Evolutionary conservation across 2,329 filamentous ascomycete genomes (phyloP), one percentile per base, ranked within the genome.

Genomic region (Aspergillus fischeri): DNA sequence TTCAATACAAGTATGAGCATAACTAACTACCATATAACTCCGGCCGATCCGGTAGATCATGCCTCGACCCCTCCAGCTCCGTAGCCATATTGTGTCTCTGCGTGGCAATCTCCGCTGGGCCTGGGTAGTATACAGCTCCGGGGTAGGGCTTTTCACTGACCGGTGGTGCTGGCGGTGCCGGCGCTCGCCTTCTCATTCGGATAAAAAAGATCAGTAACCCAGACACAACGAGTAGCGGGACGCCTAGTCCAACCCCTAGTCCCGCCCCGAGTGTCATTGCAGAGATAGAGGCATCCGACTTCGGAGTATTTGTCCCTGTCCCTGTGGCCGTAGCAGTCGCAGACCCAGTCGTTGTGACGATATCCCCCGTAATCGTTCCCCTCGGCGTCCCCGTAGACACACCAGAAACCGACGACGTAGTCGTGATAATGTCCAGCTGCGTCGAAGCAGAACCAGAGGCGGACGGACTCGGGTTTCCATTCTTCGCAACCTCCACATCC

Each of bases 401-500:
- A 14, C 29, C 29, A 35, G 32, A 45, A 20, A 8, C 25, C 17
- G 41, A 35, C 17, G 44, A 35, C 2, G 47, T 29, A 4, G 41
- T 24, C 8, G 41, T 44, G 20, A 44, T 5, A 21, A 44, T 44
- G 7, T 44, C 41, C 20, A 3, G 21, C n/a, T 4, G 8, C 9
- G 1, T 11, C 2, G 41, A 44, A 42, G 41, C n/a, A 8, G 38
- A 42, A 9, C 3, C 41, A n/a, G 41, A 44, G 2, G 20, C 41
- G 3, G 41, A 21, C 1, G 41, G 1, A 9, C 20, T 20, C 41
- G 6, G 1, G 4, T 9, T 21, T 3, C 9, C 52, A 24, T 47
- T 32, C 29, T 52, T 44, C 42, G 49, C 54, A 2, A 56, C 35
- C 4, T 49, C 25, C 14, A 56, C 54, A 45, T 52, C 38, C 42